A percentile compares a stretch with the other conserved stretches of the same genome.
These are phyloP conservation scores for Fusarium buharicum DNA, from an alignment of 2,329 filamentous ascomycete species.

Conservation along the genomic window DNA sequence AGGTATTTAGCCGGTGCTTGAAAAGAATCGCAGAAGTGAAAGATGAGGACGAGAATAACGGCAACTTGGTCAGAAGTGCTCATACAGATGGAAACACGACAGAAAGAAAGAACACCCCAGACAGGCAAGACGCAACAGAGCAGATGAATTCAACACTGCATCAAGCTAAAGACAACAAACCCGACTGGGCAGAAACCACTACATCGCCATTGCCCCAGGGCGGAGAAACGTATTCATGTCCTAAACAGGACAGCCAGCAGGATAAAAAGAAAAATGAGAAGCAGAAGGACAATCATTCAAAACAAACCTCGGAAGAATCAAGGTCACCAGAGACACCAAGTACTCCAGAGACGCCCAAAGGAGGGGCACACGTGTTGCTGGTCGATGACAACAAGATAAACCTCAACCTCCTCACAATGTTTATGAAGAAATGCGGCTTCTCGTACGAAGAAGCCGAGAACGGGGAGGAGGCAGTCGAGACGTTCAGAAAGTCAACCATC, in stretches of 20 bases:
- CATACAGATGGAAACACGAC: neutral
- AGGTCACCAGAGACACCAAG: neutral
- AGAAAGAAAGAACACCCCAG: neutral
- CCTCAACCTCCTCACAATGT: conserved; percentile 55
- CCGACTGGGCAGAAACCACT: neutral
- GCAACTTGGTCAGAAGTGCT: neutral
- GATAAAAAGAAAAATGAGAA: neutral
- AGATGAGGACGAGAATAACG: neutral
- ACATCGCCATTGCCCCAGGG: neutral
- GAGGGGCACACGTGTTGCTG: conserved; percentile 47
- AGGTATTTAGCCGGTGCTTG: conserved; percentile 44
- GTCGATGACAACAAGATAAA: conserved; percentile 59
- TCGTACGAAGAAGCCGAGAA: conserved; percentile 57
- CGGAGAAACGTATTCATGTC: neutral
- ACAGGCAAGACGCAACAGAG: neutral
- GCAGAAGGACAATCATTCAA: neutral
- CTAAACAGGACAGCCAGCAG: neutral
- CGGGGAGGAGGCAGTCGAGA: conserved; percentile 59
- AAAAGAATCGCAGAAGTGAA: neutral
- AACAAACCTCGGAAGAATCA: neutral
- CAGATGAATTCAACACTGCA: neutral
- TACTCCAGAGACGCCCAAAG: neutral
- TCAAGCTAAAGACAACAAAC: neutral
- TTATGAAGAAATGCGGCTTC: conserved; percentile 55
- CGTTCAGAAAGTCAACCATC: conserved; percentile 50